phyloP scores from a whole-genome alignment of 805 yeast genomes.

The Trichomonascus vanleenenianus region DNA sequence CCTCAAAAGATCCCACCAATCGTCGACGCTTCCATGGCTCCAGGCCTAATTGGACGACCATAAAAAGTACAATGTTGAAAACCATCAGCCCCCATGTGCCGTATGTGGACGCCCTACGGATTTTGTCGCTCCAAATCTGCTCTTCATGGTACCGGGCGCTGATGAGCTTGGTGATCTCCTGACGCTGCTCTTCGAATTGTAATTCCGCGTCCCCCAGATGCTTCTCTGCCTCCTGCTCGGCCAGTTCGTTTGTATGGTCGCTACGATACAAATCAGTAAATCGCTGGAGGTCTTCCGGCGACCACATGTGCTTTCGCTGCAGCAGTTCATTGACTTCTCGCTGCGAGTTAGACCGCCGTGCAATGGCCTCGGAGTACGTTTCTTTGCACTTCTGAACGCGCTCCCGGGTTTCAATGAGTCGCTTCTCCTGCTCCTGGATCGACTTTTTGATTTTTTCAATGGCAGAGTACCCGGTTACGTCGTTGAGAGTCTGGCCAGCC shows the following conservation, averaged over 20 bases:
- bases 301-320: conserved; percentile 81
- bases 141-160: conserved; percentile 91
- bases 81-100: conserved; percentile 91
- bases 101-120: conserved; percentile 91
- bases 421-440: conserved; percentile 49
- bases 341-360: conserved; percentile 61
- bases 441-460: conserved; percentile 63
- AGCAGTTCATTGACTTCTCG: conserved; percentile 78
- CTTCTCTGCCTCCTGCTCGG: conserved; percentile 45
- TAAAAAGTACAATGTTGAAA: conserved; percentile 66
- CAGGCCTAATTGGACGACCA: conserved; percentile 74
- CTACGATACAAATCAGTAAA: conserved; percentile 75
- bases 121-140: conserved; percentile 96
- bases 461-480: conserved; percentile 82
- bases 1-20: conserved; percentile 76
- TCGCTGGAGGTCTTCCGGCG: conserved; percentile 65
- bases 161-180: conserved; percentile 64
- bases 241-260: conserved; percentile 66
- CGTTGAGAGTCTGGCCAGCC: conserved; percentile 59
- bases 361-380: conserved; percentile 52
- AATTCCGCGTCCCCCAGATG: conserved; percentile 48
- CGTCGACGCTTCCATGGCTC: conserved; percentile 93
- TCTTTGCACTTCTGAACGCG: conserved; percentile 43
- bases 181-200: conserved; percentile 60
- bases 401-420: conserved; percentile 41